Conservation (phyloP, 2,329 filamentous ascomycete species). For the Aspergillus candidus region DNA sequence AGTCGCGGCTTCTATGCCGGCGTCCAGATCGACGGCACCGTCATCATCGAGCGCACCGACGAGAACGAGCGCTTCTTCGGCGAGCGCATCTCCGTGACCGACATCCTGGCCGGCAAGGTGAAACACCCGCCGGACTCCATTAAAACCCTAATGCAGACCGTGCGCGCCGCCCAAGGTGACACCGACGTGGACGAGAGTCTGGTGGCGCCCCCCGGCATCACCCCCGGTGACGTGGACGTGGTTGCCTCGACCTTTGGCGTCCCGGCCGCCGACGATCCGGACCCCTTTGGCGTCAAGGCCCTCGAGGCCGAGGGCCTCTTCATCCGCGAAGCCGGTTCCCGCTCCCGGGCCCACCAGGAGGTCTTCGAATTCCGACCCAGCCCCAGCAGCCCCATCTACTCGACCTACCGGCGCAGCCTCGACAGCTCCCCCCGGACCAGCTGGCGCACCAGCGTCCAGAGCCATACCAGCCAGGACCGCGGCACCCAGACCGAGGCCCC, state of each 20-base stretch:
- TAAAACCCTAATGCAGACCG: constrained; percentile 66
- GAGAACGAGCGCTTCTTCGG: constrained; percentile 86
- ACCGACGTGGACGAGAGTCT: constrained; percentile 63
- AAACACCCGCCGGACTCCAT: constrained; percentile 52
- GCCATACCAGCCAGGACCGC: constrained; percentile 54
- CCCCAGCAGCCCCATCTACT: constrained; percentile 63
- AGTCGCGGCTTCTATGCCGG: constrained; percentile 83
- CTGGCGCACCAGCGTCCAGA: constrained; percentile 63
- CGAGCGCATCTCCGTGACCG: constrained; percentile 53
- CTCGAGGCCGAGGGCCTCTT: constrained; percentile 78
- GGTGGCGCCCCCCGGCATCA: constrained; percentile 60
- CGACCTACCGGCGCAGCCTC: constrained; percentile 60
- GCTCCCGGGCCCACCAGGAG: constrained; percentile 65
- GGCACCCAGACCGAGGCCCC: constrained; percentile 61
- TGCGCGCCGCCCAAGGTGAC: constrained; percentile 83
- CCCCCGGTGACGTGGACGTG: constrained; percentile 68
- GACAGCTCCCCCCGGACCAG: constrained; percentile 60
- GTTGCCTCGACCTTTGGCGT: constrained; percentile 60
- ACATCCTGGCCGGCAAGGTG: constrained; percentile 59
- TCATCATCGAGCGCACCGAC: constrained; percentile 78
- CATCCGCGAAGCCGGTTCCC: constrained; percentile 81
- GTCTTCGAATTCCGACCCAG: constrained; percentile 76
- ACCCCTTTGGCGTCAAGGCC: constrained; percentile 85
- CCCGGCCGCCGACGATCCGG: constrained; percentile 72
- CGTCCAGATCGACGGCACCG: constrained; percentile 78